phyloP scores from a whole-genome alignment of 129 eudicot species.

The Pittosporum tobira region DNA sequence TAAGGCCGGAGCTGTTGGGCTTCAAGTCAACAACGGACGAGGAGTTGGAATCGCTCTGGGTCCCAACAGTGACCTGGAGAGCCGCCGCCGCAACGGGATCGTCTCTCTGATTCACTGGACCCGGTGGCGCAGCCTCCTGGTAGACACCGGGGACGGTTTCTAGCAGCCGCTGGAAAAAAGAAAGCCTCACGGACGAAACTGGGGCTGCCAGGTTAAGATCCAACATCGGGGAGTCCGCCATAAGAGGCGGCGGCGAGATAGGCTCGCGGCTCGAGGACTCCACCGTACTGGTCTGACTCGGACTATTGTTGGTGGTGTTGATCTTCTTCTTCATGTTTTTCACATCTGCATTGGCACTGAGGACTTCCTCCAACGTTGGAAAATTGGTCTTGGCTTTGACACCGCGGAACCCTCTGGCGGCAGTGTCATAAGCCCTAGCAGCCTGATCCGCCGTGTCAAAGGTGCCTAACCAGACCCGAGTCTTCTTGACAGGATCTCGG shows the following conservation, averaged over 20 bases:
- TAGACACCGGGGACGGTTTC: background rate
- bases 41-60: slow-evolving; percentile 8
- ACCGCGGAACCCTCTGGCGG: slow-evolving; percentile 4
- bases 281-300: slow-evolving; percentile 1
- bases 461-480: slow-evolving; percentile 35
- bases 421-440: slow-evolving; percentile 9
- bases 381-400: slow-evolving; percentile 6
- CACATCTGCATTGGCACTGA: too few relatives aligned
- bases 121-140: background rate
- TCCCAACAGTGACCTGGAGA: background rate
- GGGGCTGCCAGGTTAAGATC: slow-evolving; percentile 3
- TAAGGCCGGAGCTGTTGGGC: background rate
- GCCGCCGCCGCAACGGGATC: background rate
- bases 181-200: too few relatives aligned
- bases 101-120: background rate
- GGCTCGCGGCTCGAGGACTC: slow-evolving; percentile 5
- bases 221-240: background rate
- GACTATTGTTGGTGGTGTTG: background rate
- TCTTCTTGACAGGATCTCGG: slow-evolving; percentile 34
- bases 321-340: background rate
- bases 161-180: too few relatives aligned
- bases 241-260: background rate
- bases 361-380: background rate
- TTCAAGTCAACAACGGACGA: slow-evolving; percentile 2
- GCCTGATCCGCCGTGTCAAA: slow-evolving; percentile 16